Evolutionary conservation across 108 stramenopile genomes (phyloP), one percentile per base, ranked within the genome.

Genomic region (Conticribra weissflogii): DNA sequence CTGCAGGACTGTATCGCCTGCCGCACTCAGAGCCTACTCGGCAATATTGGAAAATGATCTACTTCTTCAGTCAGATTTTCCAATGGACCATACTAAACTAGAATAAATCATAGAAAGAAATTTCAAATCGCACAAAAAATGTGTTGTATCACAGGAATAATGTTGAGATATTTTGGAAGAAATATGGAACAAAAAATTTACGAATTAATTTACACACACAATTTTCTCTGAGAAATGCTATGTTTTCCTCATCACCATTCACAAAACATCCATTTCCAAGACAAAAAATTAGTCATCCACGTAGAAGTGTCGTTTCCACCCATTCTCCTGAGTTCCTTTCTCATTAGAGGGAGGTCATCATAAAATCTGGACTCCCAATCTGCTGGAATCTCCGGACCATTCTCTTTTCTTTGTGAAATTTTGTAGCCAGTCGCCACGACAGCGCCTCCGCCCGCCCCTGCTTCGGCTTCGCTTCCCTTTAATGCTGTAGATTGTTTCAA

Each of bases 41-140:
- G 67, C 67, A 57, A 55, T 76, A 25, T 33, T 53, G 31, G 46
- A 56, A 17, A 68, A 68, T 49, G 75, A 76, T 1, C 23, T 76
- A 44, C 50, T 48, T 17, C 46, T 76, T 36, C 27, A 59, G 14
- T 54, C 52, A 18, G 53, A 48, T 61, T 51, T 50, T 25, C 48
- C 59, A 24, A 52, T 54, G 32, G 18, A 33, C 28, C 66, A 76
- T 49, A 59, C 68, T 28, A 76, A 76, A 30, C 31, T 68, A 29
- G 61, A 76, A 66, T 76, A 49, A 63, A 29, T 18, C 16, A 41
- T 12, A 12, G 12, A 41, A n/a, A n/a, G n/a, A n/a, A n/a, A n/a
- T n/a, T n/a, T n/a, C n/a, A n/a, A n/a, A n/a, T n/a, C n/a, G n/a
- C n/a, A n/a, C n/a, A n/a, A n/a, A n/a, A n/a, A n/a, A n/a, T n/a